Percentiles rank a stretch among this genome's conserved stretches.
Evolutionary conservation across 1,284 basidiomycete species (phyloP).

Genomic region (Meripilus lineatus): DNA sequence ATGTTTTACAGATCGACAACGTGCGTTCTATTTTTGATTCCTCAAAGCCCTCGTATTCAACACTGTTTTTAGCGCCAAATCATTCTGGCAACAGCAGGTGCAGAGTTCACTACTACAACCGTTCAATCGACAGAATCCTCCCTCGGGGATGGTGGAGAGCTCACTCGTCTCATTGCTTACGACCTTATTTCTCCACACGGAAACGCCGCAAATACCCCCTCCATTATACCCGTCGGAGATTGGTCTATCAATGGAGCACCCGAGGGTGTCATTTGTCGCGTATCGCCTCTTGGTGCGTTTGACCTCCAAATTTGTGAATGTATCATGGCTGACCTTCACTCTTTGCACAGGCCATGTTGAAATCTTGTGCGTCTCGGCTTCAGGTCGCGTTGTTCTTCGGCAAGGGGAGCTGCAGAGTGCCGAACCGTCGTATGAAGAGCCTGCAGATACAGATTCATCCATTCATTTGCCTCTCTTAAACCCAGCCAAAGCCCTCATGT

Average conservation of each 20-base stretch:
- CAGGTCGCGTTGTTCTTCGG: slow-evolving; percentile 18
- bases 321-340: too few species aligned
- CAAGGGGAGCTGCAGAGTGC: too few species aligned
- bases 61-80: not conserved
- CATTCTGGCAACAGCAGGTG: not conserved
- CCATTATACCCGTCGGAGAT: too few species aligned
- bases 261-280: not conserved
- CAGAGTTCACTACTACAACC: not conserved
- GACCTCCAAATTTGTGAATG: too few species aligned
- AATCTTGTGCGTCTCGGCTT: slow-evolving; percentile 21
- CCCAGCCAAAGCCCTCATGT: slow-evolving; percentile 52
- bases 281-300: not conserved
- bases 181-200: too few species aligned
- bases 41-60: not conserved
- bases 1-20: too few species aligned
- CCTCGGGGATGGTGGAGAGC: not conserved
- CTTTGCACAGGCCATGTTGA: slow-evolving; percentile 16
- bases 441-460: slow-evolving; percentile 17
- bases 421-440: too few species aligned
- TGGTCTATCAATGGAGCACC: not conserved
- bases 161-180: not conserved
- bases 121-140: not conserved
- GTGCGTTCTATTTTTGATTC: not conserved
- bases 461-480: slow-evolving; percentile 39
- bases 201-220: too few species aligned